Conservation (phyloP, 352 stramenopile genomes). For the Phytophthora multivora region DNA sequence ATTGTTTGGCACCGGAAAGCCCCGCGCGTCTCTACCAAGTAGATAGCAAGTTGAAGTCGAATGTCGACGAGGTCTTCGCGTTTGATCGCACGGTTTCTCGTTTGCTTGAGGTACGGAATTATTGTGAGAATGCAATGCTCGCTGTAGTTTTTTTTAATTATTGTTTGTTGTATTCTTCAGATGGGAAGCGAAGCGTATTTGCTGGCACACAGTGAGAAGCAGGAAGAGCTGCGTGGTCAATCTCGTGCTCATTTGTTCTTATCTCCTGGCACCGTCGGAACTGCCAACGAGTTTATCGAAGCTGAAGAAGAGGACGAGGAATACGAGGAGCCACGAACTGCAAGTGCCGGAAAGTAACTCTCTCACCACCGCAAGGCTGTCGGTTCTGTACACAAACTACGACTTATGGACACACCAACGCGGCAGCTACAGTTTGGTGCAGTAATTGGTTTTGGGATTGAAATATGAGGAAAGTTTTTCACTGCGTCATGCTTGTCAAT, state of each 20-base stretch:
- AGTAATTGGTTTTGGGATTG: conserved; percentile 17
- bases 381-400: conserved; percentile 5
- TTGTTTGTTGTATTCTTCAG: conserved; percentile 9
- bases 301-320: conserved; percentile 28
- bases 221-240: conserved; percentile 17
- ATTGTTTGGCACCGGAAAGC: conserved; percentile 69
- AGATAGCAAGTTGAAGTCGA: conserved; percentile 54
- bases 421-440: conserved; percentile 2
- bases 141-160: not conserved
- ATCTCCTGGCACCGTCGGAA: conserved; percentile 18
- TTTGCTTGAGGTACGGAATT: conserved; percentile 66
- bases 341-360: conserved; percentile 27
- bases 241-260: conserved; percentile 33
- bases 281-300: conserved; percentile 10
- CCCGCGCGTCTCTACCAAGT: conserved; percentile 70
- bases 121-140: not conserved
- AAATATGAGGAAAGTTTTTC: conserved; percentile 7
- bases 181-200: conserved; percentile 83
- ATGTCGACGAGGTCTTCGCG: conserved; percentile 84
- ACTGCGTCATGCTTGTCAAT: not conserved
- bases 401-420: not conserved
- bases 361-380: too few relatives aligned
- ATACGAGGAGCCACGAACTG: conserved; percentile 24
- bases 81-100: conserved; percentile 90
- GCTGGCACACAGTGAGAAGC: conserved; percentile 50